Base-by-base conservation (phyloP, 345 rosid species). In the Aquilaria sinensis region DNA sequence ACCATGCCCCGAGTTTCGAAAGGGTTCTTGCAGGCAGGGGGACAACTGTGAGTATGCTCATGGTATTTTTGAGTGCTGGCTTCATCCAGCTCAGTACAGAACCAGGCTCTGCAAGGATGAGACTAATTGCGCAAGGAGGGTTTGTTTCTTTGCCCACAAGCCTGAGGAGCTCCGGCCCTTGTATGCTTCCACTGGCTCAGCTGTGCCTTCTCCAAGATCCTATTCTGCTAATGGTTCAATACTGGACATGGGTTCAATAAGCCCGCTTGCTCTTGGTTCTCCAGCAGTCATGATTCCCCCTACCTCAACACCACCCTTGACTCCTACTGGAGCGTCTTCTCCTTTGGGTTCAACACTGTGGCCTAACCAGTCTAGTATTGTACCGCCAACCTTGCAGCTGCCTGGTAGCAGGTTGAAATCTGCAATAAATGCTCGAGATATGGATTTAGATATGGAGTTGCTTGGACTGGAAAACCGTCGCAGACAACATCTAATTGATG, bases 71-170 rank as follows among this genome's bases (percentile, higher is more conserved):
- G 96, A 92, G 80, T 85, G 89, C 65, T 92, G 97, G 98, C 96
- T 92, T 70, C 98, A 92, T 72, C 98, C 98, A 51, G 96, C 98
- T 9, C 98, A 92, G 72, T 92, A 92, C 71, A 62, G 97, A 50
- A 92, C 95, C 2, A 86, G 96, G 47, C 79, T 89, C 16, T 92
- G 98, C 72, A 92, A 92, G 66, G 97, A 92, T 31, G 96, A 84
- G 78, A 83, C 80, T 1, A 80, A 70, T 56, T 92, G 97, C 70
- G 57, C 69, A 3, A 79, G 98, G 52, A 80, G 87, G 77, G 96
- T 92, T n/a, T 92, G 97, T 62, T 92, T 92, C 84, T 92, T 92
- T 58, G 98, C 98, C 31, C 98, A 92, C 75, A 87, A 68, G 74
- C 83, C 77, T 0, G 88, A 89, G 61, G 98, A 92, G 81, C 87